Conservation (phyloP, 73 alveolate genomes). For the Urostyla sp. region DNA sequence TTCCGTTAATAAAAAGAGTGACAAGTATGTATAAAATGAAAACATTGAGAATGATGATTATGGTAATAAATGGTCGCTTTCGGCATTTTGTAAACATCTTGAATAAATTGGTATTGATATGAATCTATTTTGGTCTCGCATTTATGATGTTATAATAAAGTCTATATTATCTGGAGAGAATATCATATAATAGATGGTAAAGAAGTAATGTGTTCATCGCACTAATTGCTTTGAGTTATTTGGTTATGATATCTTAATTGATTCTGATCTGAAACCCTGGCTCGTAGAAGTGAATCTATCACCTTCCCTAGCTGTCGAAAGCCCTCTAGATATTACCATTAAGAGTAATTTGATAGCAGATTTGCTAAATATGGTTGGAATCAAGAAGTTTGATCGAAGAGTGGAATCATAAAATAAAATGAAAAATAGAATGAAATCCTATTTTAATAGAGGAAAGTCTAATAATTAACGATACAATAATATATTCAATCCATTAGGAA, state of each 20-base stretch:
- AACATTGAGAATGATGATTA: slow-evolving; percentile 81
- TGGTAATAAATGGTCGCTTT: slow-evolving; percentile 84
- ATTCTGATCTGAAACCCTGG: slow-evolving; percentile 89
- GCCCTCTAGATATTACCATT: slow-evolving; percentile 75
- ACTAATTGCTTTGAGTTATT: slow-evolving; percentile 88
- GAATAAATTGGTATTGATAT: slow-evolving; percentile 72
- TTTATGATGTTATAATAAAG: slow-evolving; percentile 84
- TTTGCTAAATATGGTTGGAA: slow-evolving; percentile 76
- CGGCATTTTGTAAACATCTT: slow-evolving; percentile 75
- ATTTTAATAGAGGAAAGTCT: slow-evolving; percentile 66
- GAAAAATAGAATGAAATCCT: slow-evolving; percentile 62
- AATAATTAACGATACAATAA: slow-evolving; percentile 10
- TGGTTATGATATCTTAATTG: slow-evolving; percentile 87
- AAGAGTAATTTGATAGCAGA: slow-evolving; percentile 81
- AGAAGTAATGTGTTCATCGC: slow-evolving; percentile 66
- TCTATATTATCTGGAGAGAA: slow-evolving; percentile 75
- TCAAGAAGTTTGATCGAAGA: slow-evolving; percentile 66
- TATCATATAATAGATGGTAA: slow-evolving; percentile 60
- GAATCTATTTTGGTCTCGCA: slow-evolving; percentile 79
- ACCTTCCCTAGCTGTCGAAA: slow-evolving; percentile 80
- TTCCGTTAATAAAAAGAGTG: slow-evolving; percentile 87
- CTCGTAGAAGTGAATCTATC: slow-evolving; percentile 84
- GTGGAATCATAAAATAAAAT: slow-evolving; percentile 58
- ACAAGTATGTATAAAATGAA: slow-evolving; percentile 84
- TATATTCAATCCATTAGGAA: slow-evolving; percentile 38